Base-by-base conservation (phyloP, 2,329 filamentous ascomycete genomes). In the Epichloe aotearoae region DNA sequence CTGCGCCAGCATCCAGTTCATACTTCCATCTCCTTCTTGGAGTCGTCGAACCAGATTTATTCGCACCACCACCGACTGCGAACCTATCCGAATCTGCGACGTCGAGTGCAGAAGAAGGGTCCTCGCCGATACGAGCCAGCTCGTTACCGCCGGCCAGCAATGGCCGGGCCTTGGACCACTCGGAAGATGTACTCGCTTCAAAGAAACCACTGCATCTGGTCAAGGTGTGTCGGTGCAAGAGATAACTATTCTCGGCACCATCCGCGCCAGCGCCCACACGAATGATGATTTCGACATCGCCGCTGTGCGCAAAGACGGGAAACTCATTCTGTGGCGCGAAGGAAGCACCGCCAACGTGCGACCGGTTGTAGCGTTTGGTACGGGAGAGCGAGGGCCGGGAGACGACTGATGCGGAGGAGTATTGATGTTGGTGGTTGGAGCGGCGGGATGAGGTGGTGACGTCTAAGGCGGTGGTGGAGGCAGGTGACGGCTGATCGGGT, bases 191-290 rank as follows among this genome's bases (percentile, higher is more conserved):
- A 62, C 82, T 87, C 23, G 86, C 85, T 66, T 95, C 88, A 64
- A 97, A 97, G 72, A 95, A 96, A 15, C 88, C 89, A 5, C 89
- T 95, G 62, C 86, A 95, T 67, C 94, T 86, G 34, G 86, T 83
- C 57, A 97, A 72, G 40, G 91, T 95, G 61, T 96, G 77, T 53
- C 83, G 78, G 69, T 97, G 91, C 51, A 97, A 75, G 45, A 96
- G 75, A 64, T 96, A 97, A 54, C 86, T 78, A 63, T 88, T 86
- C 67, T 93, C 85, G 46, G 57, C 59, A 37, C 59, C 54, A 50
- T 84, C 72, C 14, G 80, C 76, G 62, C 75, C 59, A 40, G 59
- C 53, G 49, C 84, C 73, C 14, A 80, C 76, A 62, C 76, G 78
- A 60, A 96, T 79, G 50, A 91, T 63, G 55, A 97, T 89, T 69